Percentiles rank a stretch among this genome's conserved stretches.
These are phyloP conservation scores for Parachlorella kessleri DNA, from an alignment of 139 green algal genomes.

Conservation along the genomic window DNA sequence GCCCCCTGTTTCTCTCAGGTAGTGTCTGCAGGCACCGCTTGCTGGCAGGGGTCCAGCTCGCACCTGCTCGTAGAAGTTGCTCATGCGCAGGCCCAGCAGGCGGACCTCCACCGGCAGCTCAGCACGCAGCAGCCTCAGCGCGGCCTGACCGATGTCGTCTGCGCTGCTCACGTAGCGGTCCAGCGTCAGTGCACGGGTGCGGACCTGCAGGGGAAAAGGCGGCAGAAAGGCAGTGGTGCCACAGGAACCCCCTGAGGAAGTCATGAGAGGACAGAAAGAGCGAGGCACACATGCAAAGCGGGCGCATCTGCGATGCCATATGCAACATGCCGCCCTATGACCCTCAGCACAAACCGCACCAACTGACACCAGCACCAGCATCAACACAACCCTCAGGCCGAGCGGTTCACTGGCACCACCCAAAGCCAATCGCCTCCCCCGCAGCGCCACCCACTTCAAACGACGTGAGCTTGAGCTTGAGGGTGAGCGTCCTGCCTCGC, in stretches of 20 bases:
- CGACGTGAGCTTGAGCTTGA: constrained; percentile 81
- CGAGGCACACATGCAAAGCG: no score
- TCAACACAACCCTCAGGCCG: no score
- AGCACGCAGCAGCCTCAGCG: constrained; percentile 65
- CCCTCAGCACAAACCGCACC: no score
- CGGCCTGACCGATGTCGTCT: constrained; percentile 59
- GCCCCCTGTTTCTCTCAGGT: neutral
- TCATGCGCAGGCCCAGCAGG: constrained; percentile 83
- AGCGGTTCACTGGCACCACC: no score
- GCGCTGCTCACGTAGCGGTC: constrained; percentile 47
- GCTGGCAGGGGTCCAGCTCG: constrained; percentile 8
- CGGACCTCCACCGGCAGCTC: constrained; percentile 78
- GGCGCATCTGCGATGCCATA: no score
- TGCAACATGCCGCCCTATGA: no score
- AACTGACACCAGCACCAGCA: neutral
- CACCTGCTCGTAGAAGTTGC: constrained; percentile 54
- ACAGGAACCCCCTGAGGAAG: no score
- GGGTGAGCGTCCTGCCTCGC: constrained; percentile 75
- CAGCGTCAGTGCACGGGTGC: constrained; percentile 70
- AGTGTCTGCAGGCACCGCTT: neutral
- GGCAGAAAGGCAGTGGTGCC: no score
- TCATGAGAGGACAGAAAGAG: no score
- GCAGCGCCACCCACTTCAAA: constrained; percentile 68
- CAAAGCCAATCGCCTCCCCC: neutral
- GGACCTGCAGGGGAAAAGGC: no score